Percentiles rank a stretch among this genome's conserved stretches.
These are phyloP conservation scores for Ziziphus jujuba DNA, from an alignment of 306 rosid species.

Conservation along the genomic window DNA sequence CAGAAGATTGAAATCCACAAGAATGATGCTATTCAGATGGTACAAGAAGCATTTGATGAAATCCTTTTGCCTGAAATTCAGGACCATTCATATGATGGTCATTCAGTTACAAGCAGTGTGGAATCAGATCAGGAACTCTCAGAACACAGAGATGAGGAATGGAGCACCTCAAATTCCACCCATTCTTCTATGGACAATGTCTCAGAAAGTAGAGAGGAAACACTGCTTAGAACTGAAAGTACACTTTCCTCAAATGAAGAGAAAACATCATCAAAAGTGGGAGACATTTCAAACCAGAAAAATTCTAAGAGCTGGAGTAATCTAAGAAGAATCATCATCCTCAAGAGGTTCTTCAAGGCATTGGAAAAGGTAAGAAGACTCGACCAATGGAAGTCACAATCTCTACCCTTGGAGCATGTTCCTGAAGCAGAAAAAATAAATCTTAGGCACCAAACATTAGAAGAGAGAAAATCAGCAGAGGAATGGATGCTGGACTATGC, in stretches of 20 bases:
- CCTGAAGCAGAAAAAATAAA: constrained; percentile 53
- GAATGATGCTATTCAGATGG: constrained; percentile 56
- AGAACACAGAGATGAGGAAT: constrained; percentile 31
- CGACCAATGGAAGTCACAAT: constrained; percentile 31
- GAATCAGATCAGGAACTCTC: constrained; percentile 29
- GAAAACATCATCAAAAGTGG: constrained; percentile 36
- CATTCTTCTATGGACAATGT: constrained; percentile 27
- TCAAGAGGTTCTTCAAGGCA: constrained; percentile 86
- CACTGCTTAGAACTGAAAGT: constrained; percentile 17
- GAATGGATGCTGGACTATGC: constrained; percentile 97
- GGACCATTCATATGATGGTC: constrained; percentile 34
- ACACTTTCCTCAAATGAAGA: constrained; percentile 27
- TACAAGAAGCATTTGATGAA: constrained; percentile 80
- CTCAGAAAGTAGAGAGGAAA: constrained; percentile 18
- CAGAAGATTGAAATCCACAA: constrained; percentile 26
- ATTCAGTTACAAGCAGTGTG: constrained; percentile 24
- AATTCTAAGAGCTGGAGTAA: constrained; percentile 73
- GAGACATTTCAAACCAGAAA: constrained; percentile 35
- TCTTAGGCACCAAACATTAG: constrained; percentile 57
- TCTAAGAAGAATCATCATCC: constrained; percentile 63
- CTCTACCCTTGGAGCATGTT: constrained; percentile 39
- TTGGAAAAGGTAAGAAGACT: constrained; percentile 67
- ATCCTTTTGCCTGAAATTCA: constrained; percentile 79
- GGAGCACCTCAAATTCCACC: constrained; percentile 17
- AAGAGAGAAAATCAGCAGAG: constrained; percentile 57